Conservation (phyloP, 441 rosid genomes). For the Dalechampia spathulata region DNA sequence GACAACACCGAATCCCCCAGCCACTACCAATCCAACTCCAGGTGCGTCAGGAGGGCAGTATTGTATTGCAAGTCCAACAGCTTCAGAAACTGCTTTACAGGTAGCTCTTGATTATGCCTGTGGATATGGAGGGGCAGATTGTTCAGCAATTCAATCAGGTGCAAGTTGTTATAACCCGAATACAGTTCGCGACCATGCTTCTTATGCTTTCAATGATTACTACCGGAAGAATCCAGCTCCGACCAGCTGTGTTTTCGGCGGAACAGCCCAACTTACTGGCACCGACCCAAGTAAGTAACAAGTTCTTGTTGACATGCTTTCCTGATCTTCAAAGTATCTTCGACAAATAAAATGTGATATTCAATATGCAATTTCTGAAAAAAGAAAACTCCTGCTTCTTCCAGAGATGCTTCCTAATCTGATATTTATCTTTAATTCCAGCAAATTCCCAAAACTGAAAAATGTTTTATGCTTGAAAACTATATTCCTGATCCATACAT, state of each 20-base stretch:
- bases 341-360: too few relatives aligned
- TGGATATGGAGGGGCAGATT: slow-evolving; percentile 91
- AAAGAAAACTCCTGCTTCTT: too few relatives aligned
- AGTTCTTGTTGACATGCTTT: not conserved
- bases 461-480: not conserved
- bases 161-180: slow-evolving; percentile 74
- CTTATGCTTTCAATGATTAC: slow-evolving; percentile 90
- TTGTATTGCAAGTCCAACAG: slow-evolving; percentile 72
- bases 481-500: not conserved
- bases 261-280: slow-evolving; percentile 69
- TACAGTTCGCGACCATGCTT: slow-evolving; percentile 72
- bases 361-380: too few relatives aligned
- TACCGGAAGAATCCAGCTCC: slow-evolving; percentile 95
- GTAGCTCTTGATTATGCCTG: slow-evolving; percentile 97
- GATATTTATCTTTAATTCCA: not conserved
- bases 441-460: not conserved
- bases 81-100: slow-evolving; percentile 73
- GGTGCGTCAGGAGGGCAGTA: slow-evolving; percentile 52
- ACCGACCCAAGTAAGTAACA: slow-evolving; percentile 86
- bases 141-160: slow-evolving; percentile 69
- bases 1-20: slow-evolving; percentile 15
- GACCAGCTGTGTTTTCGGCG: slow-evolving; percentile 85
- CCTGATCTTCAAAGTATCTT: too few relatives aligned
- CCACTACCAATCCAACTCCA: slow-evolving; percentile 21
- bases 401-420: not conserved